Conservation (phyloP, 768 basidiomycete species). For the Inosperma sp. region DNA sequence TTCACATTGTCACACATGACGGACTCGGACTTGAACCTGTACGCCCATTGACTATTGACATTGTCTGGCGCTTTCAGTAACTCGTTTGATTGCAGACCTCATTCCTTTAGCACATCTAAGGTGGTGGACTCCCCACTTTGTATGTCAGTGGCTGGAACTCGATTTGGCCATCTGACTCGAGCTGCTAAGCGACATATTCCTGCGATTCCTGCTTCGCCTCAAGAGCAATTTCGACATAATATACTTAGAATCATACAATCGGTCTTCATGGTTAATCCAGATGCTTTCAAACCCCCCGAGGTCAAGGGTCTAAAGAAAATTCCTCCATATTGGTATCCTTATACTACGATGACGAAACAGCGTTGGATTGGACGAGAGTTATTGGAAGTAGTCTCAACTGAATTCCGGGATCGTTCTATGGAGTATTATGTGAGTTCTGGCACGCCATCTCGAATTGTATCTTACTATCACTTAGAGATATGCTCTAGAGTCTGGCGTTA, state of each 20-base stretch:
- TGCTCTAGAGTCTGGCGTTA: constrained; percentile 87
- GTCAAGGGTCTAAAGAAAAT: constrained; percentile 65
- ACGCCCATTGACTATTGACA: too few relatives aligned
- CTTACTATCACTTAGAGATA: constrained; percentile 37
- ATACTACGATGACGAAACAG: constrained; percentile 88
- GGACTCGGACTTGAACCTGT: too few relatives aligned
- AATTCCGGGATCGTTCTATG: constrained; percentile 89
- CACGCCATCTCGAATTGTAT: background rate
- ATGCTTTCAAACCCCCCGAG: constrained; percentile 24
- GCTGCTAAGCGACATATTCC: constrained; percentile 36
- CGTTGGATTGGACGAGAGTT: constrained; percentile 87
- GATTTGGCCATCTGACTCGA: constrained; percentile 27
- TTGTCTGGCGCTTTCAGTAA: too few relatives aligned
- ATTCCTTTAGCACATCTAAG: background rate
- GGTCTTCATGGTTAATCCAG: constrained; percentile 41
- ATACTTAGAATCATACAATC: constrained; percentile 48
- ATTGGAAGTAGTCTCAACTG: constrained; percentile 88
- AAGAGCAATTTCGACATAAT: constrained; percentile 55
- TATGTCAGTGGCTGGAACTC: constrained; percentile 13
- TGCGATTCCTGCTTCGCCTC: constrained; percentile 45
- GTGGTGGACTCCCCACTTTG: background rate
- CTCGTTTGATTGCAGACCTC: too few relatives aligned
- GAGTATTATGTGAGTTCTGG: constrained; percentile 83
- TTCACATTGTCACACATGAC: too few relatives aligned
- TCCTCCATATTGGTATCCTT: constrained; percentile 88